phyloP scores from a whole-genome alignment of 805 yeast species.

The Spathaspora hagerdaliae region DNA sequence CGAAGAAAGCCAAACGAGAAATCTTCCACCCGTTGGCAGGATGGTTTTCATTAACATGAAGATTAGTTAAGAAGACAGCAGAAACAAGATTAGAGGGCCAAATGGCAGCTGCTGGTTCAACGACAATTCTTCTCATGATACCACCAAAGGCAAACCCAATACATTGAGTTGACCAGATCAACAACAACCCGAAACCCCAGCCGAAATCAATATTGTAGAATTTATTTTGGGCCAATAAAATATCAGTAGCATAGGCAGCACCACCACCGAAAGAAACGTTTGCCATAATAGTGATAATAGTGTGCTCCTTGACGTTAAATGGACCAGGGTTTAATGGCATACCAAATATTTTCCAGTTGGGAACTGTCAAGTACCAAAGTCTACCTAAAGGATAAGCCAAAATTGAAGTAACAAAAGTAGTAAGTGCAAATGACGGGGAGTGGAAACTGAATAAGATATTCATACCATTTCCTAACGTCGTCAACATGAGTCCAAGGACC shows the following conservation, averaged over 20 bases:
- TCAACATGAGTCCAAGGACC: conserved; percentile 46
- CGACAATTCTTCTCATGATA: conserved; percentile 51
- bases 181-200: conserved; percentile 52
- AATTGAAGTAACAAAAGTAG: conserved; percentile 53
- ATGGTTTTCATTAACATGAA: conserved; percentile 48
- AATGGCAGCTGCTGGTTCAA: conserved; percentile 60
- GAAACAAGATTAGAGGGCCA: conserved; percentile 71
- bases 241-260: conserved; percentile 57
- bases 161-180: conserved; percentile 51
- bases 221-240: conserved; percentile 47
- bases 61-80: conserved; percentile 51
- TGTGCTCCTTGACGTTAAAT: conserved; percentile 62
- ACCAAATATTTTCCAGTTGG: conserved; percentile 32
- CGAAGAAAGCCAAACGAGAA: conserved; percentile 48
- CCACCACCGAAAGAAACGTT: conserved; percentile 37
- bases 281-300: conserved; percentile 50
- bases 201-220: conserved; percentile 45
- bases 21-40: conserved; percentile 60
- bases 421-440: conserved; percentile 49
- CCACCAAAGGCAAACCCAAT: conserved; percentile 72
- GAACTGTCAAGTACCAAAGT: conserved; percentile 37
- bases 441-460: conserved; percentile 58
- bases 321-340: conserved; percentile 53
- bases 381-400: conserved; percentile 60
- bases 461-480: conserved; percentile 54